Evolutionary conservation across 352 stramenopile species (phyloP).

Genomic region (Phytopythium litorale): DNA sequence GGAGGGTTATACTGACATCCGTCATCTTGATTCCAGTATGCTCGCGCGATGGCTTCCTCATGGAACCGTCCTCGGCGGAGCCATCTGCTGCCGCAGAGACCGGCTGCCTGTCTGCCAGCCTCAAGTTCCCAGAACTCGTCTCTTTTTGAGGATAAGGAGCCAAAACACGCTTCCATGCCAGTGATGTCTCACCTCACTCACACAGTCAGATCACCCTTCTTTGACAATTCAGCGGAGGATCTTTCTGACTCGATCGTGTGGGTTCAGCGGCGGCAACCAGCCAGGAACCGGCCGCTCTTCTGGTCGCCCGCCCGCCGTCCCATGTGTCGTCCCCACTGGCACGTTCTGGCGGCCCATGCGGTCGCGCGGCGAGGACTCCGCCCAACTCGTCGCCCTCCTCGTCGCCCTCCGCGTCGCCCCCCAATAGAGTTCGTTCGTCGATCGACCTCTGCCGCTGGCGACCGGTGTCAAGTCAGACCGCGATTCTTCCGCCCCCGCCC

Average conservation of each 20-base stretch:
- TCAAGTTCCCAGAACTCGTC: background rate
- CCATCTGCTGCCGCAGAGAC: conserved; percentile 3
- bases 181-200: background rate
- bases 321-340: background rate
- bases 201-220: background rate
- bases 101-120: background rate
- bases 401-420: no score
- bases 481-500: background rate
- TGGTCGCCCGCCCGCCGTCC: background rate
- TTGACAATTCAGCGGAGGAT: background rate
- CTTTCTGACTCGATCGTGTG: background rate
- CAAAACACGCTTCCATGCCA: background rate
- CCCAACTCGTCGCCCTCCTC: background rate
- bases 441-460: background rate
- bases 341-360: background rate
- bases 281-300: background rate
- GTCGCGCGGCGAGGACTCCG: background rate
- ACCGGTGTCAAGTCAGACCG: background rate
- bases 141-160: background rate
- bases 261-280: background rate
- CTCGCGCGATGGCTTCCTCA: background rate
- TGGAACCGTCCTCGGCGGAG: background rate
- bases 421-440: no score
- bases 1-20: background rate
- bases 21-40: background rate